These are phyloP conservation scores for Chlamydomonas schloesseri DNA, from an alignment of 139 green algal genomes.

Conservation along the genomic window DNA sequence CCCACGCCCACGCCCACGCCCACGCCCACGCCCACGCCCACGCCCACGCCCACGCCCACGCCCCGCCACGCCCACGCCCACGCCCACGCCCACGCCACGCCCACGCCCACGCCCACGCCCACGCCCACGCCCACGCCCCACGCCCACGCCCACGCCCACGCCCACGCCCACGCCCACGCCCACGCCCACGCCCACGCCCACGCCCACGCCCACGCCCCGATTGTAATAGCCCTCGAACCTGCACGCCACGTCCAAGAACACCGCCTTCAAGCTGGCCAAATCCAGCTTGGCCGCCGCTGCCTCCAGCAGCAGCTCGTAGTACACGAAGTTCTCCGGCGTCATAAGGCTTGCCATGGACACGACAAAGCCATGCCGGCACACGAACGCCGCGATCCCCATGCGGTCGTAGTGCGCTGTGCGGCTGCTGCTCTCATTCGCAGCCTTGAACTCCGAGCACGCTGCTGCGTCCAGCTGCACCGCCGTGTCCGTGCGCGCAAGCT, in stretches of 20 bases:
- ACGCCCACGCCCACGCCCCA: too few species aligned
- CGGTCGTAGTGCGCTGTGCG: neutral
- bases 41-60: too few species aligned
- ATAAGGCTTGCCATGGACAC: neutral
- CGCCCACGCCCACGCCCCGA: too few species aligned
- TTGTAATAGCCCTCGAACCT: neutral
- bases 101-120: too few species aligned
- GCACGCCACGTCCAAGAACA: constrained; percentile 7
- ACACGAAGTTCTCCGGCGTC: neutral
- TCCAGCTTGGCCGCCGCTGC: neutral
- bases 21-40: too few species aligned
- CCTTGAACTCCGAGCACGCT: neutral
- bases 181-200: too few species aligned
- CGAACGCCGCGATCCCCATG: neutral
- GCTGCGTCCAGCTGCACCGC: neutral
- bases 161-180: too few species aligned
- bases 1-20: too few species aligned
- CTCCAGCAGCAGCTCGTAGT: neutral
- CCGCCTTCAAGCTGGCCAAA: neutral
- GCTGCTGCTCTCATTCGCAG: neutral
- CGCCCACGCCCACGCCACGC: too few species aligned
- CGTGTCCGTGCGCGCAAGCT: neutral
- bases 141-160: too few species aligned
- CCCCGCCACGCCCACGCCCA: too few species aligned
- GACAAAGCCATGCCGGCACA: neutral